phyloP scores from a whole-genome alignment of 2,329 filamentous ascomycete genomes.

The Chrysoporthe austroafricana region DNA sequence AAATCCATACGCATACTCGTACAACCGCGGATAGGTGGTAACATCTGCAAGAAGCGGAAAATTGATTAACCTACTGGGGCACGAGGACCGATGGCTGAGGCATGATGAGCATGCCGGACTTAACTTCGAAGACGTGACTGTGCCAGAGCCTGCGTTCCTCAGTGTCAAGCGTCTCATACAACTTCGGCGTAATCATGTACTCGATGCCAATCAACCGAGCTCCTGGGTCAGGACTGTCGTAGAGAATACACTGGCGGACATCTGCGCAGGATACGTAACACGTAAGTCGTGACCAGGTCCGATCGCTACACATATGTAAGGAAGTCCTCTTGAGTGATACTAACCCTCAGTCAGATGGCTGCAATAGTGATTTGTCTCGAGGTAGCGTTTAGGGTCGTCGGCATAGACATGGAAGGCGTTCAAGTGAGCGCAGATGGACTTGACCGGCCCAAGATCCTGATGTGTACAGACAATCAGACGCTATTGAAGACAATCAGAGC shows the following conservation, averaged over 20 bases:
- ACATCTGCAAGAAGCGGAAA: background rate
- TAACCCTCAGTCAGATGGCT: slow-evolving; percentile 69
- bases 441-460: slow-evolving; percentile 70
- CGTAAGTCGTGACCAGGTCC: background rate
- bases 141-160: slow-evolving; percentile 81
- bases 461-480: slow-evolving; percentile 8
- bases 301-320: background rate
- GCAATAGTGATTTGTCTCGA: slow-evolving; percentile 87
- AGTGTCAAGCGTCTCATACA: slow-evolving; percentile 67
- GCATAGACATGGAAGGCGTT: slow-evolving; percentile 88
- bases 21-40: background rate
- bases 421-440: slow-evolving; percentile 78
- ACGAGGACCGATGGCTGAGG: slow-evolving; percentile 58
- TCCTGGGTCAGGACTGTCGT: slow-evolving; percentile 68
- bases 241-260: slow-evolving; percentile 83
- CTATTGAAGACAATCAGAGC: background rate
- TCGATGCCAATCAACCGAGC: slow-evolving; percentile 83
- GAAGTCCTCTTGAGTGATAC: background rate
- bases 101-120: slow-evolving; percentile 80
- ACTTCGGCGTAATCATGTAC: slow-evolving; percentile 77
- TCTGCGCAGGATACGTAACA: slow-evolving; percentile 47
- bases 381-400: slow-evolving; percentile 67
- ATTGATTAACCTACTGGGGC: slow-evolving; percentile 43
- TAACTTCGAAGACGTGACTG: slow-evolving; percentile 74
- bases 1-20: background rate